phyloP scores from a whole-genome alignment of 2,329 filamentous ascomycete species.

The Penicillium brevicompactum region DNA sequence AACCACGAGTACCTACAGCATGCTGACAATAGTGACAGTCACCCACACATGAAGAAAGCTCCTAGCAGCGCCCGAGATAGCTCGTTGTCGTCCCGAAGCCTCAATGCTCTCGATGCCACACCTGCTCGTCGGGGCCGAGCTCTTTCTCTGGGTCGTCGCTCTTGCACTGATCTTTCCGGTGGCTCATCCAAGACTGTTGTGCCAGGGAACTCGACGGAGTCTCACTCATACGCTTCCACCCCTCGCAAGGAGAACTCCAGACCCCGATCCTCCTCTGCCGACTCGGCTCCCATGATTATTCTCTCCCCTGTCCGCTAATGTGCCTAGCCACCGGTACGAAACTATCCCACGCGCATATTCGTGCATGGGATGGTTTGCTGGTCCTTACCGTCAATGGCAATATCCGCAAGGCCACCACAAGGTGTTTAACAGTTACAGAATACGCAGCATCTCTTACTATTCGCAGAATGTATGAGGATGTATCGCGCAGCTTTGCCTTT shows the following conservation, averaged over 20 bases:
- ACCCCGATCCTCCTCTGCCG: conserved; percentile 40
- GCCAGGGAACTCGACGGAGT: conserved; percentile 33
- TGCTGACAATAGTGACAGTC: conserved; percentile 38
- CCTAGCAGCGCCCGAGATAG: conserved; percentile 36
- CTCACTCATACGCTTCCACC: conserved; percentile 40
- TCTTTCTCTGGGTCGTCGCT: conserved; percentile 27
- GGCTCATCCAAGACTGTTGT: conserved; percentile 40
- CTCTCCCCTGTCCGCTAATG: conserved; percentile 39
- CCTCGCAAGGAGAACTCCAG: conserved; percentile 44
- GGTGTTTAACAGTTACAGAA: conserved; percentile 2
- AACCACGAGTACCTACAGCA: background rate
- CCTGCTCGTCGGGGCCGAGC: conserved; percentile 36
- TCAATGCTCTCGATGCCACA: conserved; percentile 43
- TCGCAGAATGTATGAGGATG: conserved; percentile 22
- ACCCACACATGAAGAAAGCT: conserved; percentile 42
- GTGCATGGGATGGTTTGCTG: background rate
- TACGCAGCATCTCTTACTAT: conserved; percentile 15
- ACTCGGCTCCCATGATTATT: conserved; percentile 41
- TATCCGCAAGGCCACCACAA: background rate
- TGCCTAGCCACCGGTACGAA: conserved; percentile 14
- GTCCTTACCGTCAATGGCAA: background rate
- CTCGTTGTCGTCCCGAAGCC: conserved; percentile 42
- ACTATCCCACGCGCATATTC: background rate
- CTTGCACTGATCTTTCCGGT: conserved; percentile 35
- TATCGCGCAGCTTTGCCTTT: conserved; percentile 14